A percentile compares a stretch with the other conserved stretches of the same genome.
Conservation (phyloP, 1,284 basidiomycete genomes). For the Moniliella sp. region DNA sequence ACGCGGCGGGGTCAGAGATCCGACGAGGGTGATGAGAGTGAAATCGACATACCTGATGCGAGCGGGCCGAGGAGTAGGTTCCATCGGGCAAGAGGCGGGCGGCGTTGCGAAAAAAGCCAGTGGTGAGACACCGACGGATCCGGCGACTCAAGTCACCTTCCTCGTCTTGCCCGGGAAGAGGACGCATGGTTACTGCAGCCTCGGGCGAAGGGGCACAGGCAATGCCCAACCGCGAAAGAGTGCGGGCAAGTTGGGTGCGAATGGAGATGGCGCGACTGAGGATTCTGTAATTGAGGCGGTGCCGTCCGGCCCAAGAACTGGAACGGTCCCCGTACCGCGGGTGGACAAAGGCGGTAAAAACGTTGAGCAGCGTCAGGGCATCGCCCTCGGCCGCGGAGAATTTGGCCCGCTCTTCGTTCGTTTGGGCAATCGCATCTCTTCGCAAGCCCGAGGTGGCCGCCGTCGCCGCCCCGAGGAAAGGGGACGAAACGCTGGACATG, state of each 20-base stretch:
- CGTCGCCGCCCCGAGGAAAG: conserved; percentile 39
- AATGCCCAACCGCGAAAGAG: conserved; percentile 64
- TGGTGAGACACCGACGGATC: conserved; percentile 61
- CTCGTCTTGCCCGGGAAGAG: conserved; percentile 39
- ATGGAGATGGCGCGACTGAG: conserved; percentile 79
- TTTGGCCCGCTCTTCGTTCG: conserved; percentile 72
- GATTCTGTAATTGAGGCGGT: conserved; percentile 72
- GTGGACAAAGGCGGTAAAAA: conserved; percentile 69
- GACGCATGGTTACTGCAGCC: too few species aligned
- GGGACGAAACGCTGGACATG: conserved; percentile 49
- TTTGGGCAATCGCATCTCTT: conserved; percentile 59
- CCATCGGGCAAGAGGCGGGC: conserved; percentile 72
- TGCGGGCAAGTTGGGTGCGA: conserved; percentile 71
- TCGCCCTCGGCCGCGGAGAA: conserved; percentile 96
- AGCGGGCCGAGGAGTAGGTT: conserved; percentile 61
- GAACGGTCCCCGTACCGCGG: conserved; percentile 49
- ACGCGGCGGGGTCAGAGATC: background rate
- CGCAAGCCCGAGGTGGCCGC: too few species aligned
- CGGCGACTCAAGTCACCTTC: conserved; percentile 54
- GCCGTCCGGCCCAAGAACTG: conserved; percentile 74
- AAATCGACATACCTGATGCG: conserved; percentile 46
- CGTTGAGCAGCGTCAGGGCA: conserved; percentile 71
- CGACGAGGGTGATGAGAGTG: background rate
- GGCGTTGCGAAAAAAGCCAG: conserved; percentile 80
- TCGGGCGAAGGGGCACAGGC: too few species aligned